phyloP scores from a whole-genome alignment of 106 monocot genomes.

The Allium sativum region DNA sequence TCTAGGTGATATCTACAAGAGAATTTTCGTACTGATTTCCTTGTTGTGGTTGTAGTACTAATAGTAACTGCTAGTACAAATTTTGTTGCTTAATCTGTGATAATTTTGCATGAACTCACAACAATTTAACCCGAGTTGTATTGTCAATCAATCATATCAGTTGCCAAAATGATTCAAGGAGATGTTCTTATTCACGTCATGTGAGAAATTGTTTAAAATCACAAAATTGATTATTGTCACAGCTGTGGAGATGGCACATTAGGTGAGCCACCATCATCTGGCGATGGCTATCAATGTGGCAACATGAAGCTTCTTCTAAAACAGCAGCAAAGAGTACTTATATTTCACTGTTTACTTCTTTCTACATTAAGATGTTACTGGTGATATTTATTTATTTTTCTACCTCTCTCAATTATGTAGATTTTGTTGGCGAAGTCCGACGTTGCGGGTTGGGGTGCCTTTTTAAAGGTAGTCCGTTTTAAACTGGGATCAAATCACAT shows the following conservation, averaged over 20 bases:
- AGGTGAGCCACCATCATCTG: constrained; percentile 56
- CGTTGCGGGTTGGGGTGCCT: constrained; percentile 99
- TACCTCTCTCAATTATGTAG: constrained; percentile 22
- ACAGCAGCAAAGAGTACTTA: constrained; percentile 73
- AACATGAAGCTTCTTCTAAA: constrained; percentile 98
- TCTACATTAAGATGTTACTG: neutral
- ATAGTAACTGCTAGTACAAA: no score
- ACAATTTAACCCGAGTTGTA: no score
- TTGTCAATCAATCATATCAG: no score
- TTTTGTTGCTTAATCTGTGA: no score
- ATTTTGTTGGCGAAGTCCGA: constrained; percentile 83
- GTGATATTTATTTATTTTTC: constrained; percentile 4
- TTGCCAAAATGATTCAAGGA: no score
- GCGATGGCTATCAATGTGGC: constrained; percentile 93
- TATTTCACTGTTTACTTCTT: neutral
- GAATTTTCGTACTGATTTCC: no score
- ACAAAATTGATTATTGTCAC: constrained; percentile 3
- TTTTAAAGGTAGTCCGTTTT: constrained; percentile 52
- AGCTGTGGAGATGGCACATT: constrained; percentile 93
- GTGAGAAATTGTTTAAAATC: no score
- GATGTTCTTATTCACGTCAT: no score
- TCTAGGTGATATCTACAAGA: no score
- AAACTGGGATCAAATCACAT: neutral
- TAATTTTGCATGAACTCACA: no score
- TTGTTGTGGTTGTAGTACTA: no score